Conservation (phyloP, 225 moss, liverwort and hornwort genomes). For the Takakia lepidozioides region DNA sequence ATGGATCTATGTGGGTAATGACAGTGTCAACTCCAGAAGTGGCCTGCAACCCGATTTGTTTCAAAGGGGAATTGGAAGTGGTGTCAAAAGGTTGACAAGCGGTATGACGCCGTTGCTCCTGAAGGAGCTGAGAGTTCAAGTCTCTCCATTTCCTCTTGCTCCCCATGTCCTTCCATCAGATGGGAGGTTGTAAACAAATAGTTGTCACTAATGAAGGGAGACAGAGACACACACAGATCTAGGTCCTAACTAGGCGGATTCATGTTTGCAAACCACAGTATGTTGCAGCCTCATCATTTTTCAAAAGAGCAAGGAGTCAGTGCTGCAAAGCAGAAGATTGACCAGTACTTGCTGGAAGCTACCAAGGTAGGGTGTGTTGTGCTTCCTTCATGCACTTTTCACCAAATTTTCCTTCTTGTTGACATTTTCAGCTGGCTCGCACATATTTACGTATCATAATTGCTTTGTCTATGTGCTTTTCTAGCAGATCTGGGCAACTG, state of each 20-base stretch:
- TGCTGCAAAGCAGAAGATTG: conserved; percentile 96
- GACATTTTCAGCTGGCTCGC: no score
- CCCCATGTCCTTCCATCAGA: conserved; percentile 9
- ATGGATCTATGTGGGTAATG: conserved; percentile 44
- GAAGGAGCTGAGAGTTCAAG: conserved; percentile 99
- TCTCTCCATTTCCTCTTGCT: conserved; percentile 99
- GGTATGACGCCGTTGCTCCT: conserved; percentile 97
- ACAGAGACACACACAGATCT: no score
- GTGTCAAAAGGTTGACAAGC: conserved; percentile 99
- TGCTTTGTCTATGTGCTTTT: neutral
- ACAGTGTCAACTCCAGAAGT: conserved; percentile 21
- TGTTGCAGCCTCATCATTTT: conserved; percentile 98
- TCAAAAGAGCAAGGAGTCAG: conserved; percentile 89
- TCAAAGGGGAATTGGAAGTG: conserved; percentile 89
- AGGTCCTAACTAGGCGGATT: conserved; percentile 14
- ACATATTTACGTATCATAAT: no score
- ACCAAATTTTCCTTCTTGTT: no score
- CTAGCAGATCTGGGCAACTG: conserved; percentile 76
- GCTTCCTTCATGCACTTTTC: no score
- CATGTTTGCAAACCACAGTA: conserved; percentile 55
- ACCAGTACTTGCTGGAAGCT: conserved; percentile 82
- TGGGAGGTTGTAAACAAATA: neutral
- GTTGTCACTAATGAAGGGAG: no score
- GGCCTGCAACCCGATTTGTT: conserved; percentile 57
- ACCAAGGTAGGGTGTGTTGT: conserved; percentile 97